A percentile compares a stretch with the other conserved stretches of the same genome.
Evolutionary conservation across 2,329 filamentous ascomycete genomes (phyloP).

Genomic region (Lasiodiplodia sp.): DNA sequence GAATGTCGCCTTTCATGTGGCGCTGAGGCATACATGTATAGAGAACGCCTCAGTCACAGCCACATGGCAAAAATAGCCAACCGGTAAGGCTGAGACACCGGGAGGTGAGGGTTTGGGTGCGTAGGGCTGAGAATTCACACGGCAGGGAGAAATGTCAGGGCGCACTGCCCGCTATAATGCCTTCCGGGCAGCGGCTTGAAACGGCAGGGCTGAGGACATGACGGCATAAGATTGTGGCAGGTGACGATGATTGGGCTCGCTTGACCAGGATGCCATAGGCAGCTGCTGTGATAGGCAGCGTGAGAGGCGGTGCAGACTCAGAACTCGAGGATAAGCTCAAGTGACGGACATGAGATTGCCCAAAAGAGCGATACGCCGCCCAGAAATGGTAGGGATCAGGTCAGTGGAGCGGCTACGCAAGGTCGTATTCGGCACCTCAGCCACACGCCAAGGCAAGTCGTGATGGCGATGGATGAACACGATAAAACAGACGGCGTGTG

Average conservation of each 20-base stretch:
- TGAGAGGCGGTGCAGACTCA: not conserved
- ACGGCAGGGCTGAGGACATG: conserved; percentile 21
- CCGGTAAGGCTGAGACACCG: conserved; percentile 6
- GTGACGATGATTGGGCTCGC: conserved; percentile 8
- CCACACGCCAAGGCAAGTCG: conserved; percentile 1
- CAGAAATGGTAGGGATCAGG: not conserved
- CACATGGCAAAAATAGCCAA: conserved; percentile 24
- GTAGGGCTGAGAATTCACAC: conserved; percentile 25
- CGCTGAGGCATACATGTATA: conserved; percentile 24
- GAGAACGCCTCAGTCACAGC: conserved; percentile 19
- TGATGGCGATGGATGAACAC: conserved; percentile 1
- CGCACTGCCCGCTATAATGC: conserved; percentile 20
- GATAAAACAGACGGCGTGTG: not conserved
- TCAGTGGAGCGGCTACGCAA: not conserved
- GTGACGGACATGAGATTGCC: not conserved
- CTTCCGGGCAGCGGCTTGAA: conserved; percentile 3
- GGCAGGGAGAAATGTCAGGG: conserved; percentile 1
- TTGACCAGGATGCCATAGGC: not conserved
- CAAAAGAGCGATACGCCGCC: not conserved
- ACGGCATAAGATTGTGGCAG: conserved; percentile 3
- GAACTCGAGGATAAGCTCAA: not conserved
- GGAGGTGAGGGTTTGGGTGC: conserved; percentile 2
- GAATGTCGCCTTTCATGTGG: conserved; percentile 10
- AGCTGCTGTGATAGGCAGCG: not conserved
- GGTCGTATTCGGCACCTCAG: conserved; percentile 23